These are phyloP conservation scores for Pseudisothecium myosuroides DNA, from an alignment of 225 moss, liverwort and hornwort genomes.

Conservation along the genomic window DNA sequence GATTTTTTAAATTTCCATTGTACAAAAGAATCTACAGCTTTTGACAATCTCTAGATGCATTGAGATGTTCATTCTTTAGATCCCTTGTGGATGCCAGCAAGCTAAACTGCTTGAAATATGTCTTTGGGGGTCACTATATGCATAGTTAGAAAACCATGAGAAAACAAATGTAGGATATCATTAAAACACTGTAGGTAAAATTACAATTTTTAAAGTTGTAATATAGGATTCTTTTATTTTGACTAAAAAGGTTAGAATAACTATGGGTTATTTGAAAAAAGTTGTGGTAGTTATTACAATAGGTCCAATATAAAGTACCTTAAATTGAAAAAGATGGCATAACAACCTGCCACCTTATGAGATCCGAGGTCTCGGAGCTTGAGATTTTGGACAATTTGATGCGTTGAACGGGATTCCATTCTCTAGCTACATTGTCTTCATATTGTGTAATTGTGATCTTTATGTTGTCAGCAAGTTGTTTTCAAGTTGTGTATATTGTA, in stretches of 20 bases:
- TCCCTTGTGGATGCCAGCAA: not conserved
- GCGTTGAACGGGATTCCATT: not conserved
- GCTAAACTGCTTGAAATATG: not conserved
- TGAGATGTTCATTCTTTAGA: not conserved
- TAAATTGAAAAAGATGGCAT: not conserved
- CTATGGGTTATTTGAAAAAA: not conserved
- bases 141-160: not conserved
- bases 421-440: accelerated
- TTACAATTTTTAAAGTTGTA: not conserved
- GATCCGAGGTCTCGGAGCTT: accelerated
- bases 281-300: not conserved
- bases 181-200: not conserved
- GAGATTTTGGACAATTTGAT: not conserved
- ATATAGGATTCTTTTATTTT: not conserved
- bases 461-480: not conserved
- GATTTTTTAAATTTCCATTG: too few species aligned
- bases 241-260: not conserved
- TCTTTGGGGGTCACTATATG: accelerated
- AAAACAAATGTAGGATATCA: not conserved
- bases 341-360: accelerated
- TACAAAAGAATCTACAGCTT: not conserved
- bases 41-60: not conserved
- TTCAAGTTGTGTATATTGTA: not conserved
- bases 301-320: not conserved
- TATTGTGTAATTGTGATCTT: not conserved